Evolutionary conservation across 2,329 filamentous ascomycete species (phyloP).

Genomic region (Cytospora leucostoma): DNA sequence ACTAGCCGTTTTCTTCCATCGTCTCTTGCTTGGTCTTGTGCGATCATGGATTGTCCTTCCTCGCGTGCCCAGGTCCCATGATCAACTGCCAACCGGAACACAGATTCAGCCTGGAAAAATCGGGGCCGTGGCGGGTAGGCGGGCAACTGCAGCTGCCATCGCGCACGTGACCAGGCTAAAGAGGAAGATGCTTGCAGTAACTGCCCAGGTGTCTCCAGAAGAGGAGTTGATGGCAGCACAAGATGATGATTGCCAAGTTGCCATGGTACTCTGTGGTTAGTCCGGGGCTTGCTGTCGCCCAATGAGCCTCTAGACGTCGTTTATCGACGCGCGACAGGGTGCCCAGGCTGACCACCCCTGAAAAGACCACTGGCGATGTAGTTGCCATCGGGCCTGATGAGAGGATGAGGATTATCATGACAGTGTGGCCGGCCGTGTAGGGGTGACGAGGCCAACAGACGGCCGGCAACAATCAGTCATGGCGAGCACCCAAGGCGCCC

Average conservation of each 20-base stretch:
- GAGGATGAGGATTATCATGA: no score
- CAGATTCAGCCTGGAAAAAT: slow-evolving; percentile 23
- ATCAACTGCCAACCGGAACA: slow-evolving; percentile 26
- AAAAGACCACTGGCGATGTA: no score
- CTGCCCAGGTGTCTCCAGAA: background rate
- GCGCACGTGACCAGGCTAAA: slow-evolving; percentile 24
- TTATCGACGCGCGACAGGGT: background rate
- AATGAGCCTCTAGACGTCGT: background rate
- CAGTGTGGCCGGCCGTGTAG: background rate
- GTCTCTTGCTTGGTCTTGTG: slow-evolving; percentile 12
- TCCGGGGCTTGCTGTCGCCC: background rate
- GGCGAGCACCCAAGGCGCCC: background rate
- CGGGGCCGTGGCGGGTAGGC: slow-evolving; percentile 24
- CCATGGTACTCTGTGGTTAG: slow-evolving; percentile 7
- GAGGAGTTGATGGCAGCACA: slow-evolving; percentile 3
- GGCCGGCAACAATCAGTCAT: background rate
- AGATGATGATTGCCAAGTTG: background rate
- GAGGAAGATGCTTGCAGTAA: slow-evolving; percentile 23
- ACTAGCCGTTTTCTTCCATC: background rate
- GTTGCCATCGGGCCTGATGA: no score
- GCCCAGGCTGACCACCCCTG: no score
- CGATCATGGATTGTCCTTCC: slow-evolving; percentile 25
- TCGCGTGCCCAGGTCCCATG: slow-evolving; percentile 13
- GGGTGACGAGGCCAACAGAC: background rate
- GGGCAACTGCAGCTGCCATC: slow-evolving; percentile 21